Base-by-base conservation (phyloP, 2,329 filamentous ascomycete genomes). In the Apiospora arundinis region DNA sequence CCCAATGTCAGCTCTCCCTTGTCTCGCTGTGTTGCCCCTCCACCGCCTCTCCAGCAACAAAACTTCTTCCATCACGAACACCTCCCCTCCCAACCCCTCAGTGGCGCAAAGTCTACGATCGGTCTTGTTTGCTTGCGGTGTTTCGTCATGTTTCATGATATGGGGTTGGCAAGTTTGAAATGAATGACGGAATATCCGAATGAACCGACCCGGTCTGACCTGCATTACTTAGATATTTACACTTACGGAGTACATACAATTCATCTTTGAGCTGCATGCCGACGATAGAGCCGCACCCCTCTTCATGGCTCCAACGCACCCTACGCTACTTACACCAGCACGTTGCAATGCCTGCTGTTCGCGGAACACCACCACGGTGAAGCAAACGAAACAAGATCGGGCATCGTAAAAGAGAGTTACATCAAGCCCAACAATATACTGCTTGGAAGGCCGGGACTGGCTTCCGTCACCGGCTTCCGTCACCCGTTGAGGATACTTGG, bases 381-480 rank as follows among this genome's bases (percentile, higher is more conserved):
- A 63, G 32, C 32, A 40, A 63, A 40, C 32, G 56, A 40, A 63
- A 40, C 56, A n/a, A 63, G 28, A 63, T 63, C 32, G 56, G 56
- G 56, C 56, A 63, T 63, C 52, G 21, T 11, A 21, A 21, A 11
- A 16, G 28, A 60, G 52, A 60, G 52, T 56, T 56, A 32, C 25
- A 56, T 56, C 16, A 9, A 56, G 52, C 25, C 52, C 52, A 8
- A 56, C 25, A 14, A 32, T 25, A 56, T 56, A 9, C 52, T 32
- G 32, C 52, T 25, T 56, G 52, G 52, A 32, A 18, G 52, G 25
- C 28, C 52, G 52, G 52, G 16, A n/a, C 3, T 63, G 18, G 32
- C 32, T 63, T 63, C 56, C 56, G 56, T 11, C 56, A n/a, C 32
- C 56, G 18, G 32, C 32, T 63, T 63, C 56, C 56, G 56, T 11